Evolutionary conservation across 2,329 filamentous ascomycete genomes (phyloP), one percentile per base, ranked within the genome.

Genomic region (Ceratocystis cacaofunesta): DNA sequence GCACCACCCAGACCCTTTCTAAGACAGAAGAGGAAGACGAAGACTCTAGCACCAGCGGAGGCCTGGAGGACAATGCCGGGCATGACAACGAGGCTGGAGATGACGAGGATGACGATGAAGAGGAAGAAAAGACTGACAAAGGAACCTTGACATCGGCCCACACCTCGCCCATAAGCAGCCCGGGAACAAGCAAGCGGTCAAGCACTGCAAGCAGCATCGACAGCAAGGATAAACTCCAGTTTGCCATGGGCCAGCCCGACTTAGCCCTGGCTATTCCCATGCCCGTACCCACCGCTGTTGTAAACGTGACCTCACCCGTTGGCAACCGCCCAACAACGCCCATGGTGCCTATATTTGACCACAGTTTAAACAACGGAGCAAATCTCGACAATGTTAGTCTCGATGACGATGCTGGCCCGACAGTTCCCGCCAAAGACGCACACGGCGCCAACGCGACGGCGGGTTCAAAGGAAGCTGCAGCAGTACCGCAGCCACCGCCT

Each of bases 301-400:
- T 67, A 30, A 67, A 60, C 60, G 66, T 67, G 19, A 65, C 66
- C 8, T 67, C 66, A 12, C 66, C 66, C 19, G 63, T 67, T 32
- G 66, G 57, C 28, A 67, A 58, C 30, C 61, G 66, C 44, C 66
- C 58, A 60, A 69, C 64, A 32, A 66, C 30, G 68, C 55, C 64
- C 43, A 66, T 66, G 64, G 61, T 66, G 25, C 48, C 67, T 17
- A 60, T 67, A 5, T 67, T 67, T 43, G 66, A 67, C 41, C 75
- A 76, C 60, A 77, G 76, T 68, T 72, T 80, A 55, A 82, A 80
- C 25, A 75, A 75, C 69, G 75, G 75, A 12, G 79, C 78, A 12
- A 76, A 77, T 65, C 73, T 84, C 65, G 80, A 84, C 71, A 80
- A 86, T 72, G 84, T 91, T 68, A 87, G 84, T 71, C 78, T 92